Evolutionary conservation across 257 asterid genomes (phyloP).

Genomic region (Solanum chmielewskii): DNA sequence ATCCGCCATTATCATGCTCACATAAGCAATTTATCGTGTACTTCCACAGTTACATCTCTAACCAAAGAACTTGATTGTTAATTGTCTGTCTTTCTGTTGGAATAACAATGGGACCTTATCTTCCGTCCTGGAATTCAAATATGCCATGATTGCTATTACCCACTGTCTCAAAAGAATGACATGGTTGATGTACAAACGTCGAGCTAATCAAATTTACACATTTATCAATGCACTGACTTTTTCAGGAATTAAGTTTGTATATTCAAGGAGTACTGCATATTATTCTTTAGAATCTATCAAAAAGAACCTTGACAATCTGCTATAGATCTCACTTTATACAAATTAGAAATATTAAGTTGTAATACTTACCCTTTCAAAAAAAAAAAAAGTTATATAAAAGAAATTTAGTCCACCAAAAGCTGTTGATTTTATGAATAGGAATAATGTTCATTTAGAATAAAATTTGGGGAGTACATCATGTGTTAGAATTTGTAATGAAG

Average conservation of each 20-base stretch:
- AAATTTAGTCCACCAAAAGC: background rate
- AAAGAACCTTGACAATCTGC: background rate
- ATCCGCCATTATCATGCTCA: background rate
- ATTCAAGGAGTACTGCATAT: background rate
- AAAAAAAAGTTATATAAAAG: background rate
- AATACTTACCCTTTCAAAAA: background rate
- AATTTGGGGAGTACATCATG: background rate
- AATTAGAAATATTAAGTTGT: background rate
- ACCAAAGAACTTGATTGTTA: background rate
- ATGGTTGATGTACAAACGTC: background rate
- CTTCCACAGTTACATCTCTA: background rate
- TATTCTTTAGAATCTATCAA: background rate
- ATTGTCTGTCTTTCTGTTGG: background rate
- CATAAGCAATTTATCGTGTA: background rate
- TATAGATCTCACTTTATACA: background rate
- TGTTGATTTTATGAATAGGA: background rate
- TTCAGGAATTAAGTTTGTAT: background rate
- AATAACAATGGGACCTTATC: background rate
- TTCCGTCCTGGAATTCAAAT: background rate
- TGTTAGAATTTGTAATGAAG: background rate
- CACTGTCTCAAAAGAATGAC: background rate
- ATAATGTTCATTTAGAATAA: background rate
- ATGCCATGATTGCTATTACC: background rate
- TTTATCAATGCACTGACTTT: background rate
- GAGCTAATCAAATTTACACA: background rate